A percentile compares a stretch with the other conserved stretches of the same genome.
Evolutionary conservation across 164 flowering plant genomes (phyloP).

Genomic region (Chloranthus sessilifolius): DNA sequence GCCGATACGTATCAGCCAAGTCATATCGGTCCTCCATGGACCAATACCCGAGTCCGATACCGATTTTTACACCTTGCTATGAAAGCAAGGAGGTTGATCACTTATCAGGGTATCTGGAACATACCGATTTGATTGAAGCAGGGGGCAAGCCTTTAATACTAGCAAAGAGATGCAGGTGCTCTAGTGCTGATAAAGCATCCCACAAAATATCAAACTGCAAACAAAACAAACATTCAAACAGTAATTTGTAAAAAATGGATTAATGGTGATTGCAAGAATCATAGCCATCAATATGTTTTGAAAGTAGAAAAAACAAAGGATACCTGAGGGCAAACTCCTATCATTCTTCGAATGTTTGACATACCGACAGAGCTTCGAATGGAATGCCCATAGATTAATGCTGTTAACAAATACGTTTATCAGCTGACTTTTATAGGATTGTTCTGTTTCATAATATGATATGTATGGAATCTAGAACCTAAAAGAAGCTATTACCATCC

Average conservation of each 20-base stretch:
- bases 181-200: slow-evolving; percentile 80
- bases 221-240: slow-evolving; percentile 2
- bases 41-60: not conserved
- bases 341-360: slow-evolving; percentile 73
- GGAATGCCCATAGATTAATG: slow-evolving; percentile 81
- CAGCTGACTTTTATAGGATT: not conserved
- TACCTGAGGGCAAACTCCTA: slow-evolving; percentile 99
- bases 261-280: not conserved
- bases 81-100: not conserved
- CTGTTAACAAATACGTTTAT: slow-evolving; percentile 33
- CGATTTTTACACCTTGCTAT: no score
- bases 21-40: not conserved
- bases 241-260: slow-evolving; percentile 6
- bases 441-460: not conserved
- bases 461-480: not conserved
- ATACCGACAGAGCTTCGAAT: slow-evolving; percentile 73
- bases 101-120: slow-evolving; percentile 14
- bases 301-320: slow-evolving; percentile 4
- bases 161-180: slow-evolving; percentile 88
- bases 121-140: slow-evolving; percentile 53
- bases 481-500: slow-evolving; percentile 59
- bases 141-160: slow-evolving; percentile 87
- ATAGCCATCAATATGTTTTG: slow-evolving; percentile 2
- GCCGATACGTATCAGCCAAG: no score
- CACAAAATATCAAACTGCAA: slow-evolving; percentile 88